Evolutionary conservation across 257 asterid genomes (phyloP).

Genomic region (Nicotiana noctiflora): DNA sequence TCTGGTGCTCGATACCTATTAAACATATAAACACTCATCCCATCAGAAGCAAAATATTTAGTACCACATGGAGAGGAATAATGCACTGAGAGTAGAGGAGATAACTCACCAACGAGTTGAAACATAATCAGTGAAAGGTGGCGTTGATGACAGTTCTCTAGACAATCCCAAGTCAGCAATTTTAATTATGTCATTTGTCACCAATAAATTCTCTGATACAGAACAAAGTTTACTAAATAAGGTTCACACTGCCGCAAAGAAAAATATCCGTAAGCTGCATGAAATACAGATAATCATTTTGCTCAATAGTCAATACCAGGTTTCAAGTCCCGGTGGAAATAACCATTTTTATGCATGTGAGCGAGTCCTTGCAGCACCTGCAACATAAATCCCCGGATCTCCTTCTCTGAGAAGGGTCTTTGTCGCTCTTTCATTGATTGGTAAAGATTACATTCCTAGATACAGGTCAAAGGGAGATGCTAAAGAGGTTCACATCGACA

Average conservation of each 20-base stretch:
- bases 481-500: too few relatives aligned
- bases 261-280: too few relatives aligned
- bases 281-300: too few relatives aligned
- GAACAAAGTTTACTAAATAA: neutral
- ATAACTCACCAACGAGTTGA: slow-evolving; percentile 88
- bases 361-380: slow-evolving; percentile 85
- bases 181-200: slow-evolving; percentile 60
- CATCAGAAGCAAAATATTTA: slow-evolving; percentile 9
- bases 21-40: neutral
- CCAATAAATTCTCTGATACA: slow-evolving; percentile 74
- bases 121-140: slow-evolving; percentile 93
- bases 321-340: slow-evolving; percentile 83
- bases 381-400: slow-evolving; percentile 63
- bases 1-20: slow-evolving; percentile 90
- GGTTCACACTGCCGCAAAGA: too few relatives aligned
- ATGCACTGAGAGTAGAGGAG: neutral
- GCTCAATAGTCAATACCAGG: slow-evolving; percentile 49
- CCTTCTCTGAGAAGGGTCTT: slow-evolving; percentile 61
- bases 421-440: slow-evolving; percentile 69
- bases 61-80: neutral
- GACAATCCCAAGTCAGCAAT: slow-evolving; percentile 96
- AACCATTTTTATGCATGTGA: slow-evolving; percentile 69
- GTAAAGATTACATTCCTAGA: slow-evolving; percentile 75
- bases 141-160: slow-evolving; percentile 73
- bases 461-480: neutral